Conservation (phyloP, 495 filamentous ascomycete species). For the Xylaria sp. region DNA sequence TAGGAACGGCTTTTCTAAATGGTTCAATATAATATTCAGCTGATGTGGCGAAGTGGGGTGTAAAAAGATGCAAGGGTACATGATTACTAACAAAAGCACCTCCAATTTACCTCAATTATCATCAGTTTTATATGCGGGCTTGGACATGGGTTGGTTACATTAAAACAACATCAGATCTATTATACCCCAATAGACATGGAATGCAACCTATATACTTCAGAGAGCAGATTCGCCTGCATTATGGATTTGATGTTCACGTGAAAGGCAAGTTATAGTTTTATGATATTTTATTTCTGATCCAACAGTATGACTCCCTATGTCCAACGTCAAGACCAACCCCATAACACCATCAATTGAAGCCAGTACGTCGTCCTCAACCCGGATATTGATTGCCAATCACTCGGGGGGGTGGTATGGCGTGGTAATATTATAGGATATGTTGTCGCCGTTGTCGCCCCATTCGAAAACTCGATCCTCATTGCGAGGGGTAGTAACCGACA, state of each 20-base stretch:
- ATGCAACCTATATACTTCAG: background rate
- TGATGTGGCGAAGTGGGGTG: conserved; percentile 3
- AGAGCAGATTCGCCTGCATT: background rate
- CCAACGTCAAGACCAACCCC: background rate
- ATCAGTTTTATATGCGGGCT: background rate
- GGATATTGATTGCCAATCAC: too few relatives aligned
- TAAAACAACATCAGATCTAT: background rate
- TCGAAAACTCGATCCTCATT: too few relatives aligned
- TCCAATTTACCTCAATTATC: background rate
- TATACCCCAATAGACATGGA: conserved; percentile 1
- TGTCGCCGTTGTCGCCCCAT: too few relatives aligned
- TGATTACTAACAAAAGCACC: conserved; percentile 1
- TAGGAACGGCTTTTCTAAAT: conserved; percentile 38
- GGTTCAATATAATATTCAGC: conserved; percentile 24
- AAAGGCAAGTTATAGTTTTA: background rate
- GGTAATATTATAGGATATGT: too few relatives aligned
- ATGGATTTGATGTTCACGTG: background rate
- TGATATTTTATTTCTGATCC: background rate
- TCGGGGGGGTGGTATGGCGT: too few relatives aligned
- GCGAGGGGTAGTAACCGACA: too few relatives aligned
- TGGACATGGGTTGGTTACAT: conserved; percentile 4
- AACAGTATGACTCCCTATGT: background rate
- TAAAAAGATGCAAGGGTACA: background rate
- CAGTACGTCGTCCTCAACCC: too few relatives aligned
- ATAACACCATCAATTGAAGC: too few relatives aligned